phyloP scores from a whole-genome alignment of 371 early-diverging fungal species.

The Mortierella sp. region DNA sequence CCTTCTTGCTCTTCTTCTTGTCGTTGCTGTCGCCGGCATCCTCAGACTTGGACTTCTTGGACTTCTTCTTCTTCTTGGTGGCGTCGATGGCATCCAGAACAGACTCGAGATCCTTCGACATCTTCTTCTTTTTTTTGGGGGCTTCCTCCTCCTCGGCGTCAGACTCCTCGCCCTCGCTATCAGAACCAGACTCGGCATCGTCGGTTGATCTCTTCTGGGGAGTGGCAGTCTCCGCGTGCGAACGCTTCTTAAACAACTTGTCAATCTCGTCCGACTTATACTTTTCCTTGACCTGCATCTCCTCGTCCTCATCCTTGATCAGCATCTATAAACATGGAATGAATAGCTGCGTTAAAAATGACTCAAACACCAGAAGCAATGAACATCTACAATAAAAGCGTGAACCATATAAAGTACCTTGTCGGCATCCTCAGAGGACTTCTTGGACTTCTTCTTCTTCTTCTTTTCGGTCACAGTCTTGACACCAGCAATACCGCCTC shows the following conservation, averaged over 20 bases:
- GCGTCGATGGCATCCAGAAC: conserved; percentile 63
- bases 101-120: conserved; percentile 49
- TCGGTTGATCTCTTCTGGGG: conserved; percentile 16
- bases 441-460: conserved; percentile 61
- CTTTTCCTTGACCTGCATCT: conserved; percentile 40
- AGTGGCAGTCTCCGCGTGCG: conserved; percentile 22
- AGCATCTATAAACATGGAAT: conserved; percentile 21
- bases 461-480: conserved; percentile 57
- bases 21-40: conserved; percentile 45
- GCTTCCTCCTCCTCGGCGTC: conserved; percentile 45
- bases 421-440: conserved; percentile 53
- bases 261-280: conserved; percentile 64
- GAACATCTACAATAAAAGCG: background rate
- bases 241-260: conserved; percentile 61
- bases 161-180: conserved; percentile 29
- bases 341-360: conserved; percentile 6
- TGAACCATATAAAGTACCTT: conserved; percentile 32
- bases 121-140: conserved; percentile 54
- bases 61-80: conserved; percentile 62
- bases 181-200: conserved; percentile 29
- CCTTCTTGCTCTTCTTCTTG: conserved; percentile 48
- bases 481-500: conserved; percentile 57
- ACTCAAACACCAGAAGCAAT: background rate
- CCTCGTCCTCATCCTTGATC: conserved; percentile 44
- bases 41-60: conserved; percentile 58